Evolutionary conservation across 2,329 filamentous ascomycete genomes (phyloP).

Genomic region (Aureobasidium sp.): DNA sequence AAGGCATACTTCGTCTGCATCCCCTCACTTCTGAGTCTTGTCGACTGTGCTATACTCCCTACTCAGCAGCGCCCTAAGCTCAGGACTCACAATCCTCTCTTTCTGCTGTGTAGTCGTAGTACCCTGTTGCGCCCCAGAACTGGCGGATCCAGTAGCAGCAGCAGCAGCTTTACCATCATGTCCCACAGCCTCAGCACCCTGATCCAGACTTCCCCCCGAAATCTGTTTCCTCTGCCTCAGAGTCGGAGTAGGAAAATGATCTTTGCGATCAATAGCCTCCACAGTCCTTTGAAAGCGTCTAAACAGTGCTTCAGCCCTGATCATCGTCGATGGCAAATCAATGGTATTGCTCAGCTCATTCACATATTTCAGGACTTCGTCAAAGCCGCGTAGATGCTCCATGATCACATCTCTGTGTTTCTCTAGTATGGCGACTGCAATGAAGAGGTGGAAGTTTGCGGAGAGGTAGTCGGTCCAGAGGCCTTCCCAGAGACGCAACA

Average conservation of each 20-base stretch:
- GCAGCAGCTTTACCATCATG: conserved; percentile 4
- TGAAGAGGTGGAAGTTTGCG: conserved; percentile 87
- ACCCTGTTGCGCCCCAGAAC: neutral
- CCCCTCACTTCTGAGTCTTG: conserved; percentile 18
- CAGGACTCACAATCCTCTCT: conserved; percentile 51
- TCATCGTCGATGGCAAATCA: conserved; percentile 76
- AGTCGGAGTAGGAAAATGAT: conserved; percentile 60
- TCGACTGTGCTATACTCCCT: conserved; percentile 47
- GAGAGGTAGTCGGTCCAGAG: conserved; percentile 90
- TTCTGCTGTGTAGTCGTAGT: conserved; percentile 19
- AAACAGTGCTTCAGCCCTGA: conserved; percentile 83
- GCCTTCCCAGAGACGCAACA: conserved; percentile 81
- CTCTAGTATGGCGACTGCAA: conserved; percentile 88
- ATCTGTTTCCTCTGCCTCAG: conserved; percentile 39
- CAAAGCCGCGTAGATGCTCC: conserved; percentile 86
- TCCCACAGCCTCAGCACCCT: neutral
- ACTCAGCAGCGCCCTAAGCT: conserved; percentile 52
- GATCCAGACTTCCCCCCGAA: conserved; percentile 13
- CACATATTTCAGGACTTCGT: conserved; percentile 96
- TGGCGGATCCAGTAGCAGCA: conserved; percentile 4
- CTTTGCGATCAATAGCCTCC: conserved; percentile 85
- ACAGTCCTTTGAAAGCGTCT: conserved; percentile 79
- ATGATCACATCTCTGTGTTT: conserved; percentile 87
- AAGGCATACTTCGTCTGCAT: too few species aligned
- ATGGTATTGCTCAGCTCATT: conserved; percentile 94